Evolutionary conservation across 305 asterid species (phyloP).

Genomic region (Ajuga reptans): DNA sequence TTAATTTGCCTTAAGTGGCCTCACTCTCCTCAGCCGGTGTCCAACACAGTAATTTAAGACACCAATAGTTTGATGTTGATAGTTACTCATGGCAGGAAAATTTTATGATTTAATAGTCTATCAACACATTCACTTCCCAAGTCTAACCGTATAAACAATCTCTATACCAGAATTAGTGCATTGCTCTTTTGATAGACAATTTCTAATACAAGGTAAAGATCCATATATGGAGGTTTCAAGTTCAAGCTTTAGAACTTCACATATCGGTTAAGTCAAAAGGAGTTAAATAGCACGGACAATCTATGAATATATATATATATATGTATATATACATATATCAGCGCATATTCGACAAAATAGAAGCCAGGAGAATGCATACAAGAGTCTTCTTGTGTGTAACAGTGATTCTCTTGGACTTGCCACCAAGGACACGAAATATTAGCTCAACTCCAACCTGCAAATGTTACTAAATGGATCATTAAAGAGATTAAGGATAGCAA

Average conservation of each 20-base stretch:
- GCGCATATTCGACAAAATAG: slow-evolving; percentile 14
- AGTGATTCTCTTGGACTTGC: slow-evolving; percentile 94
- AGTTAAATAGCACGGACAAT: background rate
- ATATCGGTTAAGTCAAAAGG: background rate
- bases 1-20: background rate
- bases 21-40: background rate
- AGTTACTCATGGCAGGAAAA: background rate
- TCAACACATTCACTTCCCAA: background rate
- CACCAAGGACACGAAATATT: slow-evolving; percentile 85
- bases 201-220: background rate
- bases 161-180: background rate
- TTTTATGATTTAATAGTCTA: background rate
- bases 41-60: background rate
- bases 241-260: slow-evolving; percentile 10
- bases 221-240: background rate
- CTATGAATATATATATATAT: background rate
- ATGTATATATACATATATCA: background rate
- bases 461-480: slow-evolving; percentile 13
- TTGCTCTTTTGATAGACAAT: background rate
- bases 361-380: slow-evolving; percentile 42
- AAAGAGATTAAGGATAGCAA: background rate
- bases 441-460: slow-evolving; percentile 79
- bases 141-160: background rate
- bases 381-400: slow-evolving; percentile 94
- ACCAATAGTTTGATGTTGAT: slow-evolving; percentile 1